Conservation (phyloP, 31 red algal species). For the Bonnemaisonia californica region DNA sequence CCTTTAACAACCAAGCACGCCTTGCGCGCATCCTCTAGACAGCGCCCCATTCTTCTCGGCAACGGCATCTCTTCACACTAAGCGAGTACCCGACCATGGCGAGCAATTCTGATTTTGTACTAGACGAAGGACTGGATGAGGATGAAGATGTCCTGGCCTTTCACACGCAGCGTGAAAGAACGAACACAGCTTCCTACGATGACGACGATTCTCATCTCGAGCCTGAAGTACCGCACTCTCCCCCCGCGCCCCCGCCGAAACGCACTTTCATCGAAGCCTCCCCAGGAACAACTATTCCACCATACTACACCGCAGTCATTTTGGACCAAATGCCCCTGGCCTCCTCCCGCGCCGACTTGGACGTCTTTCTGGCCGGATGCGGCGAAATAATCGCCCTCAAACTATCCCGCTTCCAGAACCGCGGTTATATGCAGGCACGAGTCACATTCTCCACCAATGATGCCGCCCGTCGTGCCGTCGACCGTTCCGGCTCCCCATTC, state of each 20-base stretch:
- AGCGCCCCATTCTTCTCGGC: not conserved
- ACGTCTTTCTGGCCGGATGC: slow-evolving; percentile 30
- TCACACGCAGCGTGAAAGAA: slow-evolving; percentile 6
- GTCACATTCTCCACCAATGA: slow-evolving; percentile 26
- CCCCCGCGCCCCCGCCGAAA: not conserved
- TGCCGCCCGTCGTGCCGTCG: slow-evolving; percentile 25
- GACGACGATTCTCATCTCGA: not conserved
- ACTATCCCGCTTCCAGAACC: slow-evolving; percentile 33
- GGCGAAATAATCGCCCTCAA: slow-evolving; percentile 26
- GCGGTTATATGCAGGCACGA: slow-evolving; percentile 41
- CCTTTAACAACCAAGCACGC: too few species aligned
- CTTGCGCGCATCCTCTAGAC: too few species aligned
- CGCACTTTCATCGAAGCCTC: not conserved
- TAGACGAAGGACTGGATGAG: slow-evolving; percentile 66
- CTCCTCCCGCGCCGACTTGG: slow-evolving; percentile 42
- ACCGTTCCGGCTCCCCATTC: slow-evolving; percentile 32
- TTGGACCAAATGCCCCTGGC: slow-evolving; percentile 52
- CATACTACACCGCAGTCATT: slow-evolving; percentile 32
- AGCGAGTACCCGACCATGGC: slow-evolving; percentile 36
- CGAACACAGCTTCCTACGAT: not conserved
- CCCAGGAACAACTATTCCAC: not conserved
- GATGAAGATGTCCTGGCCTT: slow-evolving; percentile 56
- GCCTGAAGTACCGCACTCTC: not conserved
- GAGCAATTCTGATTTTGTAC: slow-evolving; percentile 46
- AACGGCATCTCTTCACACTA: too few species aligned